Percentiles rank a stretch among this genome's conserved stretches.
phyloP scores from a whole-genome alignment of 2,329 filamentous ascomycete species.

The Fusarium beomiforme region DNA sequence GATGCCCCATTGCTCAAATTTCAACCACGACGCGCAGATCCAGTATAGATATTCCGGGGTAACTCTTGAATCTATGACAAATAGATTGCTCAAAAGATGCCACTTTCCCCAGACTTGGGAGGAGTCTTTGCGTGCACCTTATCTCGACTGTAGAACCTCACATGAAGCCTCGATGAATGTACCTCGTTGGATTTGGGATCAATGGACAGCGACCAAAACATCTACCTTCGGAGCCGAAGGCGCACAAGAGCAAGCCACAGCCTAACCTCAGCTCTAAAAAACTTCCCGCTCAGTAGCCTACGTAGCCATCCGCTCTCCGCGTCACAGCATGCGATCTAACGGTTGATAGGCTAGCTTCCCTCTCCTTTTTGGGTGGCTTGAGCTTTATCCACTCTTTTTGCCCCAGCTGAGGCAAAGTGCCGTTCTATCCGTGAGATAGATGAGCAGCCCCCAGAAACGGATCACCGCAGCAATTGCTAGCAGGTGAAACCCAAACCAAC shows the following conservation, averaged over 20 bases:
- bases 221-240: neutral
- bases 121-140: neutral
- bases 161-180: neutral
- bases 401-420: conserved; percentile 30
- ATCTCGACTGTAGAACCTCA: neutral
- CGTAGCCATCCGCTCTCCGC: neutral
- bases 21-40: neutral
- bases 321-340: conserved; percentile 10
- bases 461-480: conserved; percentile 5
- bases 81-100: conserved; percentile 24
- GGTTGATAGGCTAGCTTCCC: conserved; percentile 13
- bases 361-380: neutral
- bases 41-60: conserved; percentile 23
- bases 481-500: neutral
- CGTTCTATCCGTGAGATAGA: conserved; percentile 32
- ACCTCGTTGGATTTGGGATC: neutral
- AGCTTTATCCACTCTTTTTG: conserved; percentile 8
- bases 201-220: neutral
- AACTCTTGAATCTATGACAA: conserved; percentile 29
- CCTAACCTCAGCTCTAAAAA: neutral
- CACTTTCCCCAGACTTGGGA: conserved; percentile 22
- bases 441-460: neutral
- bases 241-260: neutral
- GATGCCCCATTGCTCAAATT: conserved; percentile 7
- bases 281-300: neutral